Base-by-base conservation (phyloP, 1,139 yeast species). In the Lodderomyces jiufengensis region DNA sequence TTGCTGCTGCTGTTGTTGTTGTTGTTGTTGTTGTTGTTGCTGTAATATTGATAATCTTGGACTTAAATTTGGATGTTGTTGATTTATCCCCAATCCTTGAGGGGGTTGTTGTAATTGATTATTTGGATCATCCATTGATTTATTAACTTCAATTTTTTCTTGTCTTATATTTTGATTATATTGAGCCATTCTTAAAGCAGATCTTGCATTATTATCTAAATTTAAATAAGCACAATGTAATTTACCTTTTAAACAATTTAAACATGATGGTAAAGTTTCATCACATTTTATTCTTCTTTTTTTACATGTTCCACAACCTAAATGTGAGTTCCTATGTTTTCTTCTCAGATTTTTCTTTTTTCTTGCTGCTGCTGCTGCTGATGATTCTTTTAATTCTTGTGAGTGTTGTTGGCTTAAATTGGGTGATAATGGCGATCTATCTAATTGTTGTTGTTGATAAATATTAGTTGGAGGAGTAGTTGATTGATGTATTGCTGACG, bases 241-340 rank as follows among this genome's bases (percentile, higher is more conserved):
- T 43, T 78, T 76, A 7, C 84, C 80, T 52, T 78, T 73, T 36
- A 68, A 50, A 51, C 85, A 80, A 50, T 79, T 80, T 35, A 70
- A 62, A 49, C 86, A 80, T 24, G 71, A 65, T 1, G 84, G 85
- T 23, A 78, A 61, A 38, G 70, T 68, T 51, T 80, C 86, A 55
- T 80, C 84, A 57, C 86, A 80, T 51, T 80, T 80, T 51, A 80
- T 78, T 41, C 85, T 61, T 42, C 85, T 68, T 46, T 76, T 71
- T 48, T 80, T 78, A 58, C 86, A 80, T 27, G 82, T 78, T 4
- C 79, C 78, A 58, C 86, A 80, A 23, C 82, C 80, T 38, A 59
- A 64, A 50, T 78, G 84, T 12, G 82, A 76, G 55, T 79, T 79
- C 41, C 80, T 65, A 55, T 79, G 85, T 42, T 77, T 73, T 45